A percentile compares a stretch with the other conserved stretches of the same genome.
Conservation (phyloP, 2,329 filamentous ascomycete species). For the Xylariaceae sp. region DNA sequence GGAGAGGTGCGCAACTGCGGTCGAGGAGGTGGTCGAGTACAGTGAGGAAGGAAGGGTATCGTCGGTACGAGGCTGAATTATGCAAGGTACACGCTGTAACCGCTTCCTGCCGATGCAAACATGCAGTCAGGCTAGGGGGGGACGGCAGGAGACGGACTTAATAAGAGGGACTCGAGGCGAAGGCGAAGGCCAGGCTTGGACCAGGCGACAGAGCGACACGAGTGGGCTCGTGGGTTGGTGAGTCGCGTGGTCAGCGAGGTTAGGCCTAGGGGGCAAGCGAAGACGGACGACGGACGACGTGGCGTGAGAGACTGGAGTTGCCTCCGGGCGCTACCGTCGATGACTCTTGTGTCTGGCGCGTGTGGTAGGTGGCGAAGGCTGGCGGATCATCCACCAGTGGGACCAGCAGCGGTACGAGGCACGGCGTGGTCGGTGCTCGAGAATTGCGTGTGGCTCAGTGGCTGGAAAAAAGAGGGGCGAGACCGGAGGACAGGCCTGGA, state of each 20-base stretch:
- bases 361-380: constrained; percentile 27
- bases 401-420: constrained; percentile 17
- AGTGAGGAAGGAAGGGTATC: constrained; percentile 1
- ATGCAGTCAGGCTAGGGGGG: constrained; percentile 13
- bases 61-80: constrained; percentile 11
- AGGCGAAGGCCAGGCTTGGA: constrained; percentile 15
- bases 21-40: constrained; percentile 4
- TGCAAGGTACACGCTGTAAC: constrained; percentile 28
- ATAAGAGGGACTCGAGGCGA: constrained; percentile 18
- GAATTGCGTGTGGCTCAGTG: constrained; percentile 4
- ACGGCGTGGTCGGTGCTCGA: too few relatives aligned
- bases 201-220: constrained; percentile 6
- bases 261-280: constrained; percentile 15
- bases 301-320: too few relatives aligned
- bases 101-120: constrained; percentile 17
- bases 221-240: constrained; percentile 13
- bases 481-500: background rate
- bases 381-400: constrained; percentile 9
- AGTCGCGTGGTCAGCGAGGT: constrained; percentile 14
- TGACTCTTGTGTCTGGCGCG: constrained; percentile 28
- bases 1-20: constrained; percentile 3
- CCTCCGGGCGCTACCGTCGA: constrained; percentile 18
- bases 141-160: constrained; percentile 13
- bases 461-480: constrained; percentile 6
- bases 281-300: constrained; percentile 15